Evolutionary conservation across 2,329 filamentous ascomycete species (phyloP).

Genomic region (Seiridium unicorne): DNA sequence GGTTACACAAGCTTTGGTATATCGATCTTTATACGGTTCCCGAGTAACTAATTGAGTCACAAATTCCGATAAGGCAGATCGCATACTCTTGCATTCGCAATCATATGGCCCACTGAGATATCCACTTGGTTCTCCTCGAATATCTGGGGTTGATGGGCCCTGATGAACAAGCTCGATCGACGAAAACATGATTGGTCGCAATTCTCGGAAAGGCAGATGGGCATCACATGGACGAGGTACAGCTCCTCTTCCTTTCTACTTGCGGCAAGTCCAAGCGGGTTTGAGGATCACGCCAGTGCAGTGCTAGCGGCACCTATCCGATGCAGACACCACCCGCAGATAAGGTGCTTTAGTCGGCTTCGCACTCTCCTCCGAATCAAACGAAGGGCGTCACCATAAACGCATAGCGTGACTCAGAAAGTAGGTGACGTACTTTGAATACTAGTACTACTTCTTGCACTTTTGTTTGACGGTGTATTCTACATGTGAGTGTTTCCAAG

Average conservation of each 20-base stretch:
- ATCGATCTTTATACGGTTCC: neutral
- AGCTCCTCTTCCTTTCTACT: neutral
- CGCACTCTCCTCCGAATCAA: too few relatives aligned
- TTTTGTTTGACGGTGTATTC: too few relatives aligned
- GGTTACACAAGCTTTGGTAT: neutral
- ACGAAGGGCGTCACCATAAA: too few relatives aligned
- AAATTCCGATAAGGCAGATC: neutral
- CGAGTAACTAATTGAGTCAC: neutral
- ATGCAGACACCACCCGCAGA: neutral
- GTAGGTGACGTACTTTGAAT: neutral
- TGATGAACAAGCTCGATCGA: conserved; percentile 1
- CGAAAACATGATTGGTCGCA: neutral
- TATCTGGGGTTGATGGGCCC: neutral
- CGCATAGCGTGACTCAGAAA: too few relatives aligned
- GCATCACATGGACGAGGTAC: neutral
- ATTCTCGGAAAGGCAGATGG: neutral
- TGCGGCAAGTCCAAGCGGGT: conserved; percentile 2
- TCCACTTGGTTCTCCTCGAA: neutral
- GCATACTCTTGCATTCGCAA: neutral
- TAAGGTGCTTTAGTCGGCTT: neutral
- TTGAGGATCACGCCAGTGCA: neutral
- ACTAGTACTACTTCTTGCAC: neutral
- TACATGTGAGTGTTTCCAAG: too few relatives aligned
- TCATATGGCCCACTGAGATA: neutral
- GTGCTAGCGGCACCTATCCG: neutral